Conservation (phyloP, 2,329 filamentous ascomycete species). For the Huntiella savannae region DNA sequence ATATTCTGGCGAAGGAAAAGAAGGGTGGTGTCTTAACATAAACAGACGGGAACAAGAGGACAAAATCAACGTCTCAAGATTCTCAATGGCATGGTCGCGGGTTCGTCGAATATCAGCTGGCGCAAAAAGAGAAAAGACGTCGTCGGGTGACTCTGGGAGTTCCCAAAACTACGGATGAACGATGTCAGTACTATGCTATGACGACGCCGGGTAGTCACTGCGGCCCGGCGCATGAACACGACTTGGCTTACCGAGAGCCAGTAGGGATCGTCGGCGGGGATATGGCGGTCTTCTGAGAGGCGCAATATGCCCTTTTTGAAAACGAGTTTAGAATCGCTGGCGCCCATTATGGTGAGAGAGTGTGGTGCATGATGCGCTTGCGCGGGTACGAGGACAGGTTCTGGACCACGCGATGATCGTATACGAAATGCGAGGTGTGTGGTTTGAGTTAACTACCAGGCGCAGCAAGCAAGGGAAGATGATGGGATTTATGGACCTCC, state of each 20-base stretch:
- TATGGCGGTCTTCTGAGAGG: slow-evolving; percentile 77
- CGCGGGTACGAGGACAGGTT: neutral
- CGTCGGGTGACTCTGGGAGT: slow-evolving; percentile 83
- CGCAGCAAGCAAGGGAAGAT: too few relatives aligned
- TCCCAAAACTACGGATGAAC: slow-evolving; percentile 73
- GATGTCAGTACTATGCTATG: neutral
- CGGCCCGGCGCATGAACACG: neutral
- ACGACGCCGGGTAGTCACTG: slow-evolving; percentile 5
- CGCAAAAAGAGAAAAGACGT: slow-evolving; percentile 92
- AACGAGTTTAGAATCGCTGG: slow-evolving; percentile 94
- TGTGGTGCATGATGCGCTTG: slow-evolving; percentile 5
- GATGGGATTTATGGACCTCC: too few relatives aligned
- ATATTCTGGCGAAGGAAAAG: slow-evolving; percentile 71
- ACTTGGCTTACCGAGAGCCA: slow-evolving; percentile 61
- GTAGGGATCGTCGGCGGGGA: slow-evolving; percentile 73
- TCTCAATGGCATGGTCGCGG: slow-evolving; percentile 65
- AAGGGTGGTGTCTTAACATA: slow-evolving; percentile 67
- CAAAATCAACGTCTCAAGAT: slow-evolving; percentile 74
- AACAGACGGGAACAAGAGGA: slow-evolving; percentile 70
- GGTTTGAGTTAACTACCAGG: too few relatives aligned
- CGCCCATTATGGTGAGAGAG: slow-evolving; percentile 47
- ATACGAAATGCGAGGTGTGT: too few relatives aligned
- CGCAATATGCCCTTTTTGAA: slow-evolving; percentile 98
- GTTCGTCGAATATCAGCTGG: slow-evolving; percentile 74
- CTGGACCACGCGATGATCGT: too few relatives aligned